Evolutionary conservation across 345 rosid genomes (phyloP), one percentile per base, ranked within the genome.

Genomic region (Clausena lansium): DNA sequence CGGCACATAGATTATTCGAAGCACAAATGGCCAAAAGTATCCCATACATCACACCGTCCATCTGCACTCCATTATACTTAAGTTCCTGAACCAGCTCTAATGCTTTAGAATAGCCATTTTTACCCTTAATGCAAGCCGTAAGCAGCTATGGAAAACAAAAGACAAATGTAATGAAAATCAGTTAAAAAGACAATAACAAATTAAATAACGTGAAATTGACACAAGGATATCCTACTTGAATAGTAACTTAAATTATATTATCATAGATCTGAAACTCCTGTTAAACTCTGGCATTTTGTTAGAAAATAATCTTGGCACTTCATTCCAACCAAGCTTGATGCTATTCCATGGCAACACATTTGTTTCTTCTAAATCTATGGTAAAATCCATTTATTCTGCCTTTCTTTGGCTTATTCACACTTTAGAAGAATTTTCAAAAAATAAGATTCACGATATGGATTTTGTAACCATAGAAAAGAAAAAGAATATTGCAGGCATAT

Each of bases 1-100:
- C 93, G 81, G 90, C 90, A 55, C 87, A 82, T 59, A 77, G 89
- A 83, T 91, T 88, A 80, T 87, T 88, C 50, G 98, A 92, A 85
- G 98, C 99, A 86, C 96, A 95, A 77, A 95, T 84, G 4, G 98
- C 96, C 85, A 93, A 81, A 82, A 95, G 87, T 45, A 94, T 88
- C 78, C 96, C 98, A 83, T 92, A 92, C 89, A 93, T 92, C 69
- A 95, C 90, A 66, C 86, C 24, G 20, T 93, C 99, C 96, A 93
- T 91, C 81, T 76, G 80, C 80, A 92, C 76, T 25, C 86, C 89
- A 28, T 84, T 81, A 74, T 79, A 83, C 33, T 89, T 88, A 77
- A 95, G 76, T 82, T 93, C 95, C 75, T 85, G 84, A 67, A 93
- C 86, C 76, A 95, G 86, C 79, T 91, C 92, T 81, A 92, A 76